These are phyloP conservation scores for Colletotrichum costaricense DNA, from an alignment of 2,329 filamentous ascomycete species.

Conservation along the genomic window DNA sequence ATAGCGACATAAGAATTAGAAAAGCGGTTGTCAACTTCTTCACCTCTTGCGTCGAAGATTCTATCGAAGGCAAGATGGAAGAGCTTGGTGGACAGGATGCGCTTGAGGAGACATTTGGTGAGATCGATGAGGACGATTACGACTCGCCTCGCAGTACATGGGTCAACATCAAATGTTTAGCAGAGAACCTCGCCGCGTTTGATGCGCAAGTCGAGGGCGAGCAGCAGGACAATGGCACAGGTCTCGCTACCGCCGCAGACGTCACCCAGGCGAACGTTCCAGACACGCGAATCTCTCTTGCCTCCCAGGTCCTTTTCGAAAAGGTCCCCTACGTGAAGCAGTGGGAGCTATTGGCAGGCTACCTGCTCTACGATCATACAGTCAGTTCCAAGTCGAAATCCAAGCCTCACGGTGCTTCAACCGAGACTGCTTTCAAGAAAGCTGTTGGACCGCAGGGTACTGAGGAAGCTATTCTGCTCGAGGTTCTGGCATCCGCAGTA, in stretches of 20 bases:
- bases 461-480: slow-evolving; percentile 88
- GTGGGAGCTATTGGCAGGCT: slow-evolving; percentile 91
- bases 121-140: slow-evolving; percentile 79
- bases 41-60: slow-evolving; percentile 84
- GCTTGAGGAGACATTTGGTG: slow-evolving; percentile 79
- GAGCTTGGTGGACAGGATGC: slow-evolving; percentile 84
- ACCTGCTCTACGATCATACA: slow-evolving; percentile 93
- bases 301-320: slow-evolving; percentile 87
- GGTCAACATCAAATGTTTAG: slow-evolving; percentile 92
- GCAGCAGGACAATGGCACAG: slow-evolving; percentile 56
- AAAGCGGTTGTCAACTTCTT: slow-evolving; percentile 94
- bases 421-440: slow-evolving; percentile 74
- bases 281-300: slow-evolving; percentile 87
- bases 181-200: slow-evolving; percentile 84
- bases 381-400: slow-evolving; percentile 65
- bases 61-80: slow-evolving; percentile 82
- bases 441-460: slow-evolving; percentile 78
- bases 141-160: slow-evolving; percentile 83
- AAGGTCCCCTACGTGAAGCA: slow-evolving; percentile 82
- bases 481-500: slow-evolving; percentile 86
- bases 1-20: slow-evolving; percentile 84
- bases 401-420: slow-evolving; percentile 65
- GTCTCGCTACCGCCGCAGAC: slow-evolving; percentile 61
- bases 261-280: slow-evolving; percentile 72
- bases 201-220: slow-evolving; percentile 76